A percentile compares a stretch with the other conserved stretches of the same genome.
phyloP scores from a whole-genome alignment of 225 moss, liverwort and hornwort species.

The Polytrichum formosum region DNA sequence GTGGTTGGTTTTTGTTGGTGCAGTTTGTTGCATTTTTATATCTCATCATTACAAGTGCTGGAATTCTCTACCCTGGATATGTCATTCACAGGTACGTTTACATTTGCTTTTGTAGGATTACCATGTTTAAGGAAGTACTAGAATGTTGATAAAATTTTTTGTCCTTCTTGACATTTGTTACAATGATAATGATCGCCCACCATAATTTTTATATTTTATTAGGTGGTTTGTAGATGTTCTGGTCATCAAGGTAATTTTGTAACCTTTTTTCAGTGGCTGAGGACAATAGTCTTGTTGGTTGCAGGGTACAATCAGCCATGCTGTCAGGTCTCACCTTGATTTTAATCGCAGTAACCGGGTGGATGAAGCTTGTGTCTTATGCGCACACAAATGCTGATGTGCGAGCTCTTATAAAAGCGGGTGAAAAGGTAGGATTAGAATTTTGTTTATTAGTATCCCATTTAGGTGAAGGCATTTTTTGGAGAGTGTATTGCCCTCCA shows the following conservation, averaged over 20 bases:
- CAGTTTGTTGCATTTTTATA: constrained; percentile 68
- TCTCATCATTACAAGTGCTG: constrained; percentile 54
- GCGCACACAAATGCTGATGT: constrained; percentile 70
- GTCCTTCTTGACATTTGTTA: no score
- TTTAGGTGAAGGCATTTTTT: no score
- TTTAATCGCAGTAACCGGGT: constrained; percentile 57
- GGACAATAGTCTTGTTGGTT: constrained; percentile 8
- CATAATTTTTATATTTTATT: no score
- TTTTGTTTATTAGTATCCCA: no score
- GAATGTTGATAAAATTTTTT: no score
- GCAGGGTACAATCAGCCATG: constrained; percentile 74
- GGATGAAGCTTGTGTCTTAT: constrained; percentile 87
- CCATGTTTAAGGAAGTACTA: no score
- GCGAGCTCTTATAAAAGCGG: constrained; percentile 48
- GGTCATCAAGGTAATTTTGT: no score
- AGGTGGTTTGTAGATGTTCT: no score
- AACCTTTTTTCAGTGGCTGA: no score
- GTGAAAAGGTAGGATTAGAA: constrained; percentile 36
- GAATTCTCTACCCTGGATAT: constrained; percentile 83
- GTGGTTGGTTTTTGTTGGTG: neutral
- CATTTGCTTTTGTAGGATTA: neutral
- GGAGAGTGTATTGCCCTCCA: no score
- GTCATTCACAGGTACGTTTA: constrained; percentile 70
- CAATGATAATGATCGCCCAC: no score
- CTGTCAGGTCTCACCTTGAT: constrained; percentile 60